Evolutionary conservation across 208 protist genomes (phyloP).

Genomic region (Trypanosoma brucei): DNA sequence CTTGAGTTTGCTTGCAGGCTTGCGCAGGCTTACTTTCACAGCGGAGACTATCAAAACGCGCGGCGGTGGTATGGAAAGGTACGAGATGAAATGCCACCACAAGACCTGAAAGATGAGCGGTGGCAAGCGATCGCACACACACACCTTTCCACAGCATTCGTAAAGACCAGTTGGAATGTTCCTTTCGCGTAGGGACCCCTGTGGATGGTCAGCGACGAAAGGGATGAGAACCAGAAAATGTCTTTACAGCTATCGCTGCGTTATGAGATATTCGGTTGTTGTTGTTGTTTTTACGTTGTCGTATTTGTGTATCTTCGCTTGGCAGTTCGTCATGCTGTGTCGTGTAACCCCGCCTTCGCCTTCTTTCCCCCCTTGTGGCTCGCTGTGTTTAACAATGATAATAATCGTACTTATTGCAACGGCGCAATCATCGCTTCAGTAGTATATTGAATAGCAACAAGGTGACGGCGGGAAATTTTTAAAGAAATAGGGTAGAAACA

Average conservation of each 20-base stretch:
- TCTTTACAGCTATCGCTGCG: neutral
- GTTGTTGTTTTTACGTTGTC: too few species aligned
- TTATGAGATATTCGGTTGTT: neutral
- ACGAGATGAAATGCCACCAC: slow-evolving; percentile 79
- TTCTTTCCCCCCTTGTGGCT: neutral
- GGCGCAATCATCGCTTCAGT: too few species aligned
- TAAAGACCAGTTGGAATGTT: slow-evolving; percentile 75
- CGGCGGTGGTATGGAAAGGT: slow-evolving; percentile 79
- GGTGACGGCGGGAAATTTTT: too few species aligned
- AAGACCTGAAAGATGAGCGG: slow-evolving; percentile 62
- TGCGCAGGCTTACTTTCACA: slow-evolving; percentile 76
- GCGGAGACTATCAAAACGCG: slow-evolving; percentile 64
- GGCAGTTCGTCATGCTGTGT: too few species aligned
- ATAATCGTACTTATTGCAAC: too few species aligned
- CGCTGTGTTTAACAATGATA: neutral
- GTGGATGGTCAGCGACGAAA: slow-evolving; percentile 9
- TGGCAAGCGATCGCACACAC: slow-evolving; percentile 84
- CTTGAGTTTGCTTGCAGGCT: slow-evolving; percentile 80
- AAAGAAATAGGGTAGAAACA: too few species aligned
- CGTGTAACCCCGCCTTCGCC: neutral
- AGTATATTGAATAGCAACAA: too few species aligned
- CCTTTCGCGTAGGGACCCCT: slow-evolving; percentile 52
- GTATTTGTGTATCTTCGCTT: too few species aligned
- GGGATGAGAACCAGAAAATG: neutral
- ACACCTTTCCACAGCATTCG: slow-evolving; percentile 69